Conservation (phyloP, 768 basidiomycete genomes). For the Auricularia heimuer region DNA sequence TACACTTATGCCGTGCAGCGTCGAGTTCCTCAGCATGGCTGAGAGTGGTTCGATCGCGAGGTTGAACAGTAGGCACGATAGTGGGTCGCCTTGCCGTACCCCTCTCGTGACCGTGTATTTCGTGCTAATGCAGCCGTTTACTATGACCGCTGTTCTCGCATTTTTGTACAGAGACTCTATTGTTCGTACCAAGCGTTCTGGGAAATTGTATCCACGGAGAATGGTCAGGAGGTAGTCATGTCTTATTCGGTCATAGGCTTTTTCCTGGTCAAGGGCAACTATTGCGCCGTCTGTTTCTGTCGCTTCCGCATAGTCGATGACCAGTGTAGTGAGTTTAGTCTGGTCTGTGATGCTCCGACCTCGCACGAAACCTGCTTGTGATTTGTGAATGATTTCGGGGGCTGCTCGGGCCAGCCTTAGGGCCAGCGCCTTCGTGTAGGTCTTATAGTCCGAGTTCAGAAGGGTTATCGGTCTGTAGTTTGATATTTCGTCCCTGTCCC, state of each 20-base stretch:
- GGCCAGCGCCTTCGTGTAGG: constrained; percentile 4
- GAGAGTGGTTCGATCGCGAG: constrained; percentile 11
- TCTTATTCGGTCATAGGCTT: constrained; percentile 13
- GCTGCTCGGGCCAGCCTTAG: not conserved
- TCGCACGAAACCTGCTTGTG: constrained; percentile 10
- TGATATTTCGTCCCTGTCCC: not conserved
- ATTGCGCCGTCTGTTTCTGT: constrained; percentile 2
- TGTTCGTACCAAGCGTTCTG: constrained; percentile 9
- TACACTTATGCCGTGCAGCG: not conserved
- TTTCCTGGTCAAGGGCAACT: constrained; percentile 13
- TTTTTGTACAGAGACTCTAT: not conserved
- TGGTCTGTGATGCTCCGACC: constrained; percentile 10
- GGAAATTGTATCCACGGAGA: constrained; percentile 5
- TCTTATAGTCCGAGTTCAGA: constrained; percentile 10
- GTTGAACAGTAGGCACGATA: constrained; percentile 13
- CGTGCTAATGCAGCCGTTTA: not conserved
- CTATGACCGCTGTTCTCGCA: not conserved
- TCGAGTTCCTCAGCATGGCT: not conserved
- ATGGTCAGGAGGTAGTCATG: constrained; percentile 13
- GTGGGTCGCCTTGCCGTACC: constrained; percentile 7
- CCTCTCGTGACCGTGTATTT: not conserved
- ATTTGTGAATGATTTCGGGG: constrained; percentile 2
- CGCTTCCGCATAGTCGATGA: constrained; percentile 5
- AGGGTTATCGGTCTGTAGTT: constrained; percentile 13
- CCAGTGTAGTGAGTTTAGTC: constrained; percentile 5